A percentile compares a stretch with the other conserved stretches of the same genome.
Evolutionary conservation across 805 yeast species (phyloP).

Genomic region (Ogataea philodendri): DNA sequence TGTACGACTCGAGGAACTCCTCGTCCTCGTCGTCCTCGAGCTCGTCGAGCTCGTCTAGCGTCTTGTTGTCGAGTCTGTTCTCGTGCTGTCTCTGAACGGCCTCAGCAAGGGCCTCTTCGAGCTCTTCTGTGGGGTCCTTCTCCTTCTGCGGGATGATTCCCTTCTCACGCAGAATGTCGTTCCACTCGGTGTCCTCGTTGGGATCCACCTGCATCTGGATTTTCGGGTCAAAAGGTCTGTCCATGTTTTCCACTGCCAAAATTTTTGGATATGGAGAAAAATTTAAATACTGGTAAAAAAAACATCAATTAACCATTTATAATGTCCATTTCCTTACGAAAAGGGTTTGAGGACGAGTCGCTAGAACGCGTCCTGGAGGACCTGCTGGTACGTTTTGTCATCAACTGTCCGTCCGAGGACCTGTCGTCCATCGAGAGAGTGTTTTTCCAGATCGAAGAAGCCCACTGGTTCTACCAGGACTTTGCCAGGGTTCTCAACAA

Average conservation of each 20-base stretch:
- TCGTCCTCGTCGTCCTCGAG: conserved; percentile 93
- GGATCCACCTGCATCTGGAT: conserved; percentile 89
- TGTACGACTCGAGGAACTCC: conserved; percentile 77
- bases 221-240: conserved; percentile 45
- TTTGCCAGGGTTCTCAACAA: conserved; percentile 73
- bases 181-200: conserved; percentile 98
- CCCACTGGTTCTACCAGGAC: conserved; percentile 96
- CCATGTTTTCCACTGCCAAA: conserved; percentile 13
- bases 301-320: conserved; percentile 2
- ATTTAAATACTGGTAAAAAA: conserved; percentile 5
- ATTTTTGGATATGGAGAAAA: conserved; percentile 6
- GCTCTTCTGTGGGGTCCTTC: conserved; percentile 80
- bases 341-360: conserved; percentile 57
- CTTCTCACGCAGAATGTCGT: conserved; percentile 84
- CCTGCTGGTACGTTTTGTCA: conserved; percentile 80
- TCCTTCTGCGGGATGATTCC: conserved; percentile 93
- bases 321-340: conserved; percentile 38
- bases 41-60: conserved; percentile 78
- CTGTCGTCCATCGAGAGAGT: conserved; percentile 77
- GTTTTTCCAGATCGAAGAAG: conserved; percentile 93
- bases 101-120: conserved; percentile 85
- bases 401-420: conserved; percentile 92
- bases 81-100: conserved; percentile 79
- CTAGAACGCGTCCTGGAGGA: conserved; percentile 80
- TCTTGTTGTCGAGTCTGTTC: conserved; percentile 73